Evolutionary conservation across 495 filamentous ascomycete genomes (phyloP).

Genomic region (Emericellopsis terricola): DNA sequence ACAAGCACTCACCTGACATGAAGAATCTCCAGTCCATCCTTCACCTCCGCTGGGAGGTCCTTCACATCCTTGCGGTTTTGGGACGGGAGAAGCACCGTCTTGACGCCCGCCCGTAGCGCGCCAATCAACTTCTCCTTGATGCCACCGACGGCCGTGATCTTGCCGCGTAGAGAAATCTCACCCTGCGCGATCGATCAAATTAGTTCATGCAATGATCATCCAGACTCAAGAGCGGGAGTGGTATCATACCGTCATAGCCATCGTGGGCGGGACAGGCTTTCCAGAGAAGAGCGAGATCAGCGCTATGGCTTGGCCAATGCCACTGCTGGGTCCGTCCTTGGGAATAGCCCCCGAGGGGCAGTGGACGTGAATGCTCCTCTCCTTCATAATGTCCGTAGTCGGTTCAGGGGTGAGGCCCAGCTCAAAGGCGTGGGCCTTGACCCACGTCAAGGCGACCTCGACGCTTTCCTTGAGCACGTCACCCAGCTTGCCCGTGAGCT

Average conservation of each 20-base stretch:
- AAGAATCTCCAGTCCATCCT: constrained; percentile 70
- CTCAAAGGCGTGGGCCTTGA: constrained; percentile 88
- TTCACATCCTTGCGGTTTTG: constrained; percentile 86
- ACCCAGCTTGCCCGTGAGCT: constrained; percentile 96
- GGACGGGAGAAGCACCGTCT: constrained; percentile 76
- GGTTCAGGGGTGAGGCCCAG: constrained; percentile 67
- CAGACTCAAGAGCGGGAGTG: not conserved
- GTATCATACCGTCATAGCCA: constrained; percentile 69
- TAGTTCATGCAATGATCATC: constrained; percentile 8
- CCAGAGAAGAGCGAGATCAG: constrained; percentile 82
- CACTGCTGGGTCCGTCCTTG: constrained; percentile 80
- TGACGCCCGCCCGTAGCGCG: constrained; percentile 81
- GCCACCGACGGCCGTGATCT: constrained; percentile 76
- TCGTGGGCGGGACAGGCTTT: constrained; percentile 72
- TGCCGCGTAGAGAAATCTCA: constrained; percentile 75
- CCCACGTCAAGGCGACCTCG: constrained; percentile 88
- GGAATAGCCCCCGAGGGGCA: constrained; percentile 90
- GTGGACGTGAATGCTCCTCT: constrained; percentile 86
- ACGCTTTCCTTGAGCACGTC: constrained; percentile 95
- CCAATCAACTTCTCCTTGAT: constrained; percentile 99
- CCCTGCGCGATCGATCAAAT: constrained; percentile 27
- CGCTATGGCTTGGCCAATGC: constrained; percentile 84
- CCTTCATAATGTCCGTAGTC: constrained; percentile 89
- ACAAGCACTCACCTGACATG: constrained; percentile 52
- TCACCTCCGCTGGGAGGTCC: constrained; percentile 83